Evolutionary conservation across 139 green algal species (phyloP), one percentile per base, ranked within the genome.

Genomic region (Zygnema cylindricum): DNA sequence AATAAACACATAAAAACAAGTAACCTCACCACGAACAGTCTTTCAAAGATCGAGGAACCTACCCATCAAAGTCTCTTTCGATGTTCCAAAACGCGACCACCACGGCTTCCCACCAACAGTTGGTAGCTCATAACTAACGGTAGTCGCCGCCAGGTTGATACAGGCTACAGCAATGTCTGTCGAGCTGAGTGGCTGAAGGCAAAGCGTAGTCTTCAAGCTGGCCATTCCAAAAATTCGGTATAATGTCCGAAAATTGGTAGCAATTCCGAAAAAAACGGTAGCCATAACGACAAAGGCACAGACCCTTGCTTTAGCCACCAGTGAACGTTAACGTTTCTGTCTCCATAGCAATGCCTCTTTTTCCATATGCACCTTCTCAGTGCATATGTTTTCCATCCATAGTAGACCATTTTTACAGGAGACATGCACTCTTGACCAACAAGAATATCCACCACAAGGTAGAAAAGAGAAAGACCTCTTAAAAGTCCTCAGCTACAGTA

Each of bases 91-190:
- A 21, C 41, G 76, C 11, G 69, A 11, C 57, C 57, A 88, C 83
- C 83, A 88, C 0, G 1, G 83, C 22, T 32, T 41, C 25, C 83
- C 83, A 49, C 55, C 83, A 84, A 30, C 22, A 36, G 38, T 36
- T 32, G 83, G 57, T n/a, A 88, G 57, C 54, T 88, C 54, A 43
- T 63, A 32, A 23, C 35, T n/a, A 33, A 88, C 41, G 1, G 57
- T 36, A 36, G 35, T 69, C 22, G 83, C 83, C 21, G 83, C 76
- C 22, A 88, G 83, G 41, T 88, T 84, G 57, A 88, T 30, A 39
- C 83, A 88, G 21, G 83, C 83, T 49, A 84, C 69, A 1, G 83
- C 83, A 84, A 88, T 88, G 83, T 88, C 83, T 54, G 69, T 43
- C 35, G 83, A 76, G 69, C 69, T 49, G 35, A 69, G 41, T 38